Evolutionary conservation across 306 rosid species (phyloP), one percentile per base, ranked within the genome.

Genomic region (Medicago truncatula): DNA sequence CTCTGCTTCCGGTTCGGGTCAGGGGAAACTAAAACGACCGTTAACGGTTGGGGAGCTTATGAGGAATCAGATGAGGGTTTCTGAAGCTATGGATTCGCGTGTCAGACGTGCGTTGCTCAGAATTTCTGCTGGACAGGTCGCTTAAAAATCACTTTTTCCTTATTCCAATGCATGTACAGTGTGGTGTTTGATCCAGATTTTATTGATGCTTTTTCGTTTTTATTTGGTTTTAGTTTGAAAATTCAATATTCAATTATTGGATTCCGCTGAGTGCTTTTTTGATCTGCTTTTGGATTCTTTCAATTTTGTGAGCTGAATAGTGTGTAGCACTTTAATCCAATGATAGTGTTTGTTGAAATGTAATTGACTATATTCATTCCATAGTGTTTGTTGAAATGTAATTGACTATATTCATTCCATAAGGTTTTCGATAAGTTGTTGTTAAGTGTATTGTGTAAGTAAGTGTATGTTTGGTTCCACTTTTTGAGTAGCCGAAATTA

Each of bases 21-120:
- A 70, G 77, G 87, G 89, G 3, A 92, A 87, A 92, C 17, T 88
- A 23, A 87, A 65, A 78, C 87, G 90, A 49, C 88, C 93, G 2
- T 18, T 95, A 87, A 95, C 99, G 14, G 93, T 95, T 15, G 99
- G 99, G 3, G 99, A 95, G 82, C 87, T 95, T 75, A 89, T 95
- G 97, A 88, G 97, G 78, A 88, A 80, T 85, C 99, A 95, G 83
- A 95, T 95, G 99, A 84, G 88, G 86, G 97, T 95, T 82, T 89
- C 99, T 12, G 97, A 95, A 36, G 90, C 96, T 11, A 85, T 88
- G 87, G 97, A 95, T 85, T 92, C 97, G 16, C 90, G 99, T 71
- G 96, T 95, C 0, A 67, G 97, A 62, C 85, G 97, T 74, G 99
- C 99, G 41, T 87, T 95, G 57, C 92, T 92, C 6, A 85, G 97